Evolutionary conservation across 371 early-diverging fungal species (phyloP), one percentile per base, ranked within the genome.

Genomic region (Lichtheimia corymbifera): DNA sequence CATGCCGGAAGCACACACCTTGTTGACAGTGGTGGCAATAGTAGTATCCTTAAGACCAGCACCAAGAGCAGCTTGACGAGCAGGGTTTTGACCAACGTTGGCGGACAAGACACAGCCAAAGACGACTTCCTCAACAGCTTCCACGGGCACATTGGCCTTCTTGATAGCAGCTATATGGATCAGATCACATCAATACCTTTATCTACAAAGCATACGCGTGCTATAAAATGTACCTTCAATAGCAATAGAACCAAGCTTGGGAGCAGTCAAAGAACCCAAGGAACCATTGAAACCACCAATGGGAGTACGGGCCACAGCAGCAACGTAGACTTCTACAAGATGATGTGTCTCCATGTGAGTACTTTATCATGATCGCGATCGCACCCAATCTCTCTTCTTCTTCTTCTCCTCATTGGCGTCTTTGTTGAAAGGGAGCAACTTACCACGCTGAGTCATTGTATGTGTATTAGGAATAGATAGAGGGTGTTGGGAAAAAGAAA

Each of bases 1-100:
- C 91, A 97, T 88, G 41, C 95, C 97, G 28, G 93, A 93, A 30
- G 97, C 98, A 77, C 99, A 99, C 43, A 97, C 97, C 83, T 98
- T 98, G 87, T 97, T 97, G 66, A 98, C 87, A 30, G 95, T 95
- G 35, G 96, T 97, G 63, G 91, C 87, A 57, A 91, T 77, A 12
- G 90, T 87, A 13, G 81, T 76, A 59, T 88, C 79, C 41, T 88
- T 82, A 13, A 84, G 77, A 40, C 97, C 97, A 41, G 98, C 94
- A 45, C 89, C 89, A 45, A 97, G 76, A 30, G 96, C 93, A 50
- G 91, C 98, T 78, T 97, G 96, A 55, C 97, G 91, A 53, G 98
- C 96, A 50, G 97, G 97, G 84, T 94, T 93, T 76, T 97, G 97
- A 25, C 99, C 98, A 22, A 91, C 83, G 53, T 86, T 86, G 53